Conservation (phyloP, 2,329 filamentous ascomycete genomes). For the Lachnellula occidentalis region DNA sequence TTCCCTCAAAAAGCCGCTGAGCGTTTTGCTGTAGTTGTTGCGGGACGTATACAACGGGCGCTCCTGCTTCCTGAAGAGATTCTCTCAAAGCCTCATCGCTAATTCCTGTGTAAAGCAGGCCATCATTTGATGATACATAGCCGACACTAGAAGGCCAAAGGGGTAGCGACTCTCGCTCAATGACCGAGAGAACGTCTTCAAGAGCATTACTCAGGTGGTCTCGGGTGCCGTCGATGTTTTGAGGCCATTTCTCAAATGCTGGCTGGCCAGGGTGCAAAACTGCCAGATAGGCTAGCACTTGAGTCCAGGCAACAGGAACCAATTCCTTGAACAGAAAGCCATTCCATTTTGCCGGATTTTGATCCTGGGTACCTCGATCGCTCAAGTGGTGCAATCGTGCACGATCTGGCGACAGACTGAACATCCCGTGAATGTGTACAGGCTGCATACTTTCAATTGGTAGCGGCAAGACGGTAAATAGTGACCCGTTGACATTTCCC, state of each 20-base stretch:
- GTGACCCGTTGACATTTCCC: constrained; percentile 18
- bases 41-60: constrained; percentile 22
- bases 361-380: constrained; percentile 22
- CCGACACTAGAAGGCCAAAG: constrained; percentile 21
- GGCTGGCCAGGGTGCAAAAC: constrained; percentile 3
- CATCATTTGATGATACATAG: constrained; percentile 10
- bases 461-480: constrained; percentile 32
- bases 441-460: constrained; percentile 30
- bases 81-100: constrained; percentile 9
- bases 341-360: constrained; percentile 28
- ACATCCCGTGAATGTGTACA: constrained; percentile 33
- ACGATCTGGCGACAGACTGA: constrained; percentile 32
- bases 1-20: constrained; percentile 10
- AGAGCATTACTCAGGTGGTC: constrained; percentile 13
- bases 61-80: constrained; percentile 20
- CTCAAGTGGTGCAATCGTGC: constrained; percentile 24
- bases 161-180: constrained; percentile 11
- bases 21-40: constrained; percentile 4
- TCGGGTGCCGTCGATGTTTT: constrained; percentile 1
- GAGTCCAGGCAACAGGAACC: constrained; percentile 26
- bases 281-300: constrained; percentile 14
- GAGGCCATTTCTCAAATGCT: constrained; percentile 20
- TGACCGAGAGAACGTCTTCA: constrained; percentile 12
- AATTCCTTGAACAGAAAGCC: constrained; percentile 24
- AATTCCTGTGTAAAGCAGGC: constrained; percentile 11